Conservation (phyloP, 2,329 filamentous ascomycete species). For the Botrytis squamosa region DNA sequence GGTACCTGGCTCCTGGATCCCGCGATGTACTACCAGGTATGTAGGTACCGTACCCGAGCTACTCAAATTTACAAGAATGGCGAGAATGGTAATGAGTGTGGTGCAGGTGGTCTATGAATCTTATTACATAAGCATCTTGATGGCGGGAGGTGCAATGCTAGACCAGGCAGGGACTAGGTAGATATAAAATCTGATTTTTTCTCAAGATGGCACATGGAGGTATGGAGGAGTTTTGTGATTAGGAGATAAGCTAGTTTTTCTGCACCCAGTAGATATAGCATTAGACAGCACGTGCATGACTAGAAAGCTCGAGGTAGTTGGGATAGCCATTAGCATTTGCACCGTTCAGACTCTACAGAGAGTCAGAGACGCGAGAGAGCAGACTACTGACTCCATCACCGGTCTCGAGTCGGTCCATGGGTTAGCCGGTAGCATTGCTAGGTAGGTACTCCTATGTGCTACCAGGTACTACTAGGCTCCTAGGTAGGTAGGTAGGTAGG, state of each 20-base stretch:
- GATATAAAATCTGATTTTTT: not conserved
- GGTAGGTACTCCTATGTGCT: not conserved
- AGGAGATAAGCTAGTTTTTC: not conserved
- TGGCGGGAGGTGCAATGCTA: not conserved
- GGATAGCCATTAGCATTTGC: not conserved
- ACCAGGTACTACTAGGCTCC: not conserved
- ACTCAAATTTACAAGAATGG: not conserved
- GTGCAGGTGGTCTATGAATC: not conserved
- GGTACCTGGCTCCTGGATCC: not conserved
- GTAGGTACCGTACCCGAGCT: not conserved
- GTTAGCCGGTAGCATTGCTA: not conserved
- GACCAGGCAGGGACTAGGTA: not conserved
- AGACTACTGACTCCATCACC: not conserved
- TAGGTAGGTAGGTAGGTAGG: not conserved
- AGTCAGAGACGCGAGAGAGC: not conserved
- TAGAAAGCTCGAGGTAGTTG: not conserved
- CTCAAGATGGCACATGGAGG: not conserved
- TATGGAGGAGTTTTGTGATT: not conserved
- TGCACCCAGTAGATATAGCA: not conserved
- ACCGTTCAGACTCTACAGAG: not conserved
- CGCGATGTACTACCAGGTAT: not conserved
- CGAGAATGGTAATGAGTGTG: no score
- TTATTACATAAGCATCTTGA: not conserved
- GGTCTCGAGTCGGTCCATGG: not conserved
- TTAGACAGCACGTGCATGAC: not conserved